Percentiles rank a stretch among this genome's conserved stretches.
phyloP scores from a whole-genome alignment of 768 basidiomycete genomes.

The Hypsizygus marmoreus region DNA sequence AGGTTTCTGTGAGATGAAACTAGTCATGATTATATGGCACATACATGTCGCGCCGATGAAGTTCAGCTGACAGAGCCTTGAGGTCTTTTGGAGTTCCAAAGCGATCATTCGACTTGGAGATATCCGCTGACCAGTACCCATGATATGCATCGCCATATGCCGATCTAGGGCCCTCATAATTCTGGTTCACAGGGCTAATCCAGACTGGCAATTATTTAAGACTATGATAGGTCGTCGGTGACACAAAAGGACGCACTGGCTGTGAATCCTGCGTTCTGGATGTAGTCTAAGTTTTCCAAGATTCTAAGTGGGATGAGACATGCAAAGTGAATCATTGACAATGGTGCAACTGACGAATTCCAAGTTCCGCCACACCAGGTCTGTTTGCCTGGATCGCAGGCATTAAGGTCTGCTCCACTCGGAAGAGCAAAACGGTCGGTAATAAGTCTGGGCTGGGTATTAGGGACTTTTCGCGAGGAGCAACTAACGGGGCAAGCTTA shows the following conservation, averaged over 20 bases:
- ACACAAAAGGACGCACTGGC: constrained; percentile 46
- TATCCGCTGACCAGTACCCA: constrained; percentile 81
- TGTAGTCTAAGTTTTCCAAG: constrained; percentile 79
- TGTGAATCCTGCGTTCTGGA: constrained; percentile 81
- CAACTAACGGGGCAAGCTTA: constrained; percentile 27
- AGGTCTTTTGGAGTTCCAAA: constrained; percentile 72
- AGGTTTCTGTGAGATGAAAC: constrained; percentile 1
- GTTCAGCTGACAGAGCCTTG: constrained; percentile 56
- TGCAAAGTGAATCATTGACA: neutral
- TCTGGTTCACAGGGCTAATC: constrained; percentile 83
- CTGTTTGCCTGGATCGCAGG: constrained; percentile 60
- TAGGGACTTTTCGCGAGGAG: neutral
- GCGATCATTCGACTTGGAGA: constrained; percentile 56
- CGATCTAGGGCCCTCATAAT: constrained; percentile 70
- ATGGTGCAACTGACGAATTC: constrained; percentile 51
- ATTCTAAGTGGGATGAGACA: constrained; percentile 39
- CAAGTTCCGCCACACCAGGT: constrained; percentile 91
- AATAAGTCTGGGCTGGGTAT: constrained; percentile 50
- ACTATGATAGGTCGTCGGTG: neutral
- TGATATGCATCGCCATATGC: constrained; percentile 84
- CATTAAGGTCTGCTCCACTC: constrained; percentile 45
- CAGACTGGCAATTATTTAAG: constrained; percentile 49
- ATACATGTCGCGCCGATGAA: constrained; percentile 74
- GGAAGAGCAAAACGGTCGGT: constrained; percentile 79
- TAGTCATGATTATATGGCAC: constrained; percentile 17